These are phyloP conservation scores for Xylaria sp. DNA, from an alignment of 2,329 filamentous ascomycete species.

Conservation along the genomic window DNA sequence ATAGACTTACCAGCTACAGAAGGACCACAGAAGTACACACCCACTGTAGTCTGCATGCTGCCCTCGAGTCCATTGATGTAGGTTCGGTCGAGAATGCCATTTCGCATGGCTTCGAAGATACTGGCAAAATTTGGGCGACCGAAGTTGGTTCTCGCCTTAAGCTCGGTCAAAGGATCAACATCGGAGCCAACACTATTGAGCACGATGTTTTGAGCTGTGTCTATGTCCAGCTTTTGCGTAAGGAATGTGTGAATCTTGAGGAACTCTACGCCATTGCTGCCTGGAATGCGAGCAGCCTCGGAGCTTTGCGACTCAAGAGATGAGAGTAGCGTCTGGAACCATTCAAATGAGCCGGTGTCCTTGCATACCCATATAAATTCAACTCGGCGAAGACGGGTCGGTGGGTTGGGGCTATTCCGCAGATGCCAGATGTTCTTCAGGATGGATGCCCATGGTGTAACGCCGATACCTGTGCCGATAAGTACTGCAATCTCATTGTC, in stretches of 20 bases:
- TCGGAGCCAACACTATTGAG: constrained; percentile 92
- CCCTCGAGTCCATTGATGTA: constrained; percentile 87
- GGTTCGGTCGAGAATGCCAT: constrained; percentile 84
- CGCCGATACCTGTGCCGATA: constrained; percentile 87
- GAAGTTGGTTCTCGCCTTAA: constrained; percentile 91
- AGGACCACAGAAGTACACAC: constrained; percentile 97
- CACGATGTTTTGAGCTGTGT: constrained; percentile 96
- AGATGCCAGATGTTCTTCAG: constrained; percentile 99
- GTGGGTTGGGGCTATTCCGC: constrained; percentile 88
- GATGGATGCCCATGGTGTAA: constrained; percentile 87
- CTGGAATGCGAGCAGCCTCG: constrained; percentile 73
- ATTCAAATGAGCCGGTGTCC: constrained; percentile 95
- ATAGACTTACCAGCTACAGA: constrained; percentile 70
- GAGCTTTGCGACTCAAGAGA: constrained; percentile 89
- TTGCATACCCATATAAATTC: constrained; percentile 99
- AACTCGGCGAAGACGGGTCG: constrained; percentile 87
- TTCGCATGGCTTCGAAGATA: constrained; percentile 84
- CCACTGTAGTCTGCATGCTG: constrained; percentile 82
- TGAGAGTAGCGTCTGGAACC: constrained; percentile 95
- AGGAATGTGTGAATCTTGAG: constrained; percentile 98
- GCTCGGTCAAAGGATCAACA: constrained; percentile 90
- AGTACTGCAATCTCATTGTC: constrained; percentile 89
- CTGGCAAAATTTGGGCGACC: constrained; percentile 89
- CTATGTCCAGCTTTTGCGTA: constrained; percentile 89
- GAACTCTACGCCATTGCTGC: constrained; percentile 81